phyloP scores from a whole-genome alignment of 208 protist species.

The Phytomonas francai region DNA sequence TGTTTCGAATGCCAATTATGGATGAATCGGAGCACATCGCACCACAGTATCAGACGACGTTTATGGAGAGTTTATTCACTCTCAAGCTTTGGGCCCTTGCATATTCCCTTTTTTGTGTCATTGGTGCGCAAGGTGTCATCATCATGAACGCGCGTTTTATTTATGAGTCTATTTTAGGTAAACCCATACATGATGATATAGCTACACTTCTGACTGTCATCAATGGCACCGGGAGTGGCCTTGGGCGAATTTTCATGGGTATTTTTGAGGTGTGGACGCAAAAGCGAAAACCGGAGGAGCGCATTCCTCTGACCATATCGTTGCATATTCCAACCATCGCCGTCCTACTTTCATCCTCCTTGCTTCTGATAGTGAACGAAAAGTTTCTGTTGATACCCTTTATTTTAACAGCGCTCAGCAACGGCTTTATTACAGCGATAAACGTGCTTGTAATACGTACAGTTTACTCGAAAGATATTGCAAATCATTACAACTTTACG shows the following conservation, averaged over 20 bases:
- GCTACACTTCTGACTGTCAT: constrained; percentile 53
- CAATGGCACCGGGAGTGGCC: constrained; percentile 60
- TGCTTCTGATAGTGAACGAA: constrained; percentile 31
- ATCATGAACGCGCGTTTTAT: constrained; percentile 74
- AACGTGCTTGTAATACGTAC: constrained; percentile 71
- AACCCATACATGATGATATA: constrained; percentile 24
- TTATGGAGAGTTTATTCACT: constrained; percentile 37
- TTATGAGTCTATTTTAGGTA: constrained; percentile 43
- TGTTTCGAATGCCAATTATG: constrained; percentile 20
- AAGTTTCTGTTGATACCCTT: constrained; percentile 46
- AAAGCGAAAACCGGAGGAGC: constrained; percentile 33
- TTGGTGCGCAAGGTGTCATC: constrained; percentile 52
- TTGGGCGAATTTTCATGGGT: constrained; percentile 59
- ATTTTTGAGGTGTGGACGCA: constrained; percentile 61
- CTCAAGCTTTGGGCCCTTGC: constrained; percentile 43
- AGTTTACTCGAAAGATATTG: constrained; percentile 66
- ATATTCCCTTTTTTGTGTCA: constrained; percentile 47
- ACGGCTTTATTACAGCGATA: constrained; percentile 55
- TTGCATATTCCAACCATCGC: constrained; percentile 44
- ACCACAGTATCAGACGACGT: constrained; percentile 66
- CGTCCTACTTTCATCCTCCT: constrained; percentile 25
- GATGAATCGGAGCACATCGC: constrained; percentile 43
- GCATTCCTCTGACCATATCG: constrained; percentile 59
- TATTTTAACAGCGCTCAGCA: constrained; percentile 48
- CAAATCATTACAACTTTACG: constrained; percentile 72